Percentiles rank a stretch among this genome's conserved stretches.
Conservation (phyloP, 2,329 filamentous ascomycete genomes). For the Fonsecaea erecta region DNA sequence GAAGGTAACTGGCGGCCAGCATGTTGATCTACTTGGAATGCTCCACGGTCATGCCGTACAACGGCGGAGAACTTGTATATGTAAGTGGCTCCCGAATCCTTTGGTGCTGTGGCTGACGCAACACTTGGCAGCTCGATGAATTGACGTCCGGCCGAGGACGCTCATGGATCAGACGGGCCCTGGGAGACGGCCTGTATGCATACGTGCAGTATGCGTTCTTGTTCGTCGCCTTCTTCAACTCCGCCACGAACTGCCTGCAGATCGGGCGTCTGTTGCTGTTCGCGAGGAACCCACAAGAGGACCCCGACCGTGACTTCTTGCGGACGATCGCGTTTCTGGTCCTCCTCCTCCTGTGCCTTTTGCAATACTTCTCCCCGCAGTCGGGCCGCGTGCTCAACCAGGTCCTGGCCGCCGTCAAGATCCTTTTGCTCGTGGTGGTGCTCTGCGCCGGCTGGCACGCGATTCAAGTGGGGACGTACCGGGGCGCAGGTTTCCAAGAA, state of each 20-base stretch:
- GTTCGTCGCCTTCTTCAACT: slow-evolving; percentile 8
- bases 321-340: slow-evolving; percentile 1
- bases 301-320: not conserved
- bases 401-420: not conserved
- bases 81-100: not conserved
- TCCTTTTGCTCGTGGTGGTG: not conserved
- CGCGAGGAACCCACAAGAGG: slow-evolving; percentile 3
- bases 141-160: not conserved
- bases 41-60: slow-evolving; percentile 15
- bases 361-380: slow-evolving; percentile 4
- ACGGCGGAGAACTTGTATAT: slow-evolving; percentile 20
- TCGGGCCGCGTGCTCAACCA: slow-evolving; percentile 2
- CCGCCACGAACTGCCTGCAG: slow-evolving; percentile 4
- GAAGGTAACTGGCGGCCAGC: not conserved
- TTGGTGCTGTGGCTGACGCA: not conserved
- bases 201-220: slow-evolving; percentile 6
- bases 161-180: not conserved
- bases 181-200: slow-evolving; percentile 9
- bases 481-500: slow-evolving; percentile 1
- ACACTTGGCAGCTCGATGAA: not conserved
- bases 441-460: slow-evolving; percentile 8
- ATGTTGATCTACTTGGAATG: slow-evolving; percentile 17
- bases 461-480: not conserved
- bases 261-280: not conserved
- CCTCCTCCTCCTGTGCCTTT: not conserved